Evolutionary conservation across 495 filamentous ascomycete species (phyloP).

Genomic region (Penicillium roqueforti): DNA sequence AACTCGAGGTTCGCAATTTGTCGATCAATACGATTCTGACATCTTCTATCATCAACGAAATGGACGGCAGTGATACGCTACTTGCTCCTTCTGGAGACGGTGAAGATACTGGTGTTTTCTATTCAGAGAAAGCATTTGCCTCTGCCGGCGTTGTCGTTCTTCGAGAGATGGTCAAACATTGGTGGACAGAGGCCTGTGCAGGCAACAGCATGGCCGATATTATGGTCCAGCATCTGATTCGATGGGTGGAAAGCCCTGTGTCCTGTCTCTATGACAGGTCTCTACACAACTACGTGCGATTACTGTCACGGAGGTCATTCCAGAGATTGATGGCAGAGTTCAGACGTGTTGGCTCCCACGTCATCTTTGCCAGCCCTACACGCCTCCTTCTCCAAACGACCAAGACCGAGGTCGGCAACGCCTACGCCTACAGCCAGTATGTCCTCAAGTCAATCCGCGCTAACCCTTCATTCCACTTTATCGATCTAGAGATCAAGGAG

Average conservation of each 20-base stretch:
- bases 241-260: conserved; percentile 89
- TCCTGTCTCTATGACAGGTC: conserved; percentile 95
- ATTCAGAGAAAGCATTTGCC: conserved; percentile 88
- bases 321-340: conserved; percentile 97
- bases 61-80: conserved; percentile 73
- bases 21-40: conserved; percentile 98
- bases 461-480: conserved; percentile 94
- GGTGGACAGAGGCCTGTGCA: conserved; percentile 93
- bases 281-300: conserved; percentile 96
- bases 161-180: conserved; percentile 96
- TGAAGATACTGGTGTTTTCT: conserved; percentile 64
- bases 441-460: conserved; percentile 93
- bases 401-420: conserved; percentile 95
- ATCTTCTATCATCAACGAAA: conserved; percentile 94
- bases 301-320: conserved; percentile 95
- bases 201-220: conserved; percentile 93
- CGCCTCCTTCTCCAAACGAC: conserved; percentile 91
- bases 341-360: conserved; percentile 86
- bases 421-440: conserved; percentile 94
- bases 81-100: conserved; percentile 59
- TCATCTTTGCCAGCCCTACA: conserved; percentile 85
- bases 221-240: conserved; percentile 94
- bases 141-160: conserved; percentile 85
- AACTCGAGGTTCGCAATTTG: conserved; percentile 88
- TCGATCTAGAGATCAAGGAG: conserved; percentile 96